Percentiles rank a stretch among this genome's conserved stretches.
Conservation (phyloP, 192 early-diverging fungal genomes). For the Linnemannia schmuckeri region DNA sequence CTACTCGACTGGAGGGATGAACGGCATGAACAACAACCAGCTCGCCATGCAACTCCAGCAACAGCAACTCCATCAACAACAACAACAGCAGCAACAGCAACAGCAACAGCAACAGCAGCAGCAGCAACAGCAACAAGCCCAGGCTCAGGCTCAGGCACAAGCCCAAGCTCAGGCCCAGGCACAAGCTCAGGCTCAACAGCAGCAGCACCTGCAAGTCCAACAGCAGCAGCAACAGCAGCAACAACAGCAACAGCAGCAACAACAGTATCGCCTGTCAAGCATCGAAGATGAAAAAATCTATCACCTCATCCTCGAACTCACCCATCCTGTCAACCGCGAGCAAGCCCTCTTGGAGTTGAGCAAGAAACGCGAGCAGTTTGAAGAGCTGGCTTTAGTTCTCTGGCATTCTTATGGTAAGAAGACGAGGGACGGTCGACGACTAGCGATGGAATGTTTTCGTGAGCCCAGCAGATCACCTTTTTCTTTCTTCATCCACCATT, state of each 20-base stretch:
- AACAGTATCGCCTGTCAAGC: constrained; percentile 57
- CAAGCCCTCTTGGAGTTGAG: constrained; percentile 91
- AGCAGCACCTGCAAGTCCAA: constrained; percentile 35
- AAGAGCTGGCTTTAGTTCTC: constrained; percentile 92
- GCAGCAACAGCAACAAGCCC: constrained; percentile 62
- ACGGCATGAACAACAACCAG: constrained; percentile 40
- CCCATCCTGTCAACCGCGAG: constrained; percentile 78
- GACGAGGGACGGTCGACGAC: not conserved
- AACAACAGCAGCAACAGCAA: constrained; percentile 34
- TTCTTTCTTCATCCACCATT: not conserved
- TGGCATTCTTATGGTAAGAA: constrained; percentile 93
- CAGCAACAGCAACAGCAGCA: constrained; percentile 41
- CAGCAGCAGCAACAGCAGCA: constrained; percentile 30
- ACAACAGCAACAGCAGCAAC: constrained; percentile 57
- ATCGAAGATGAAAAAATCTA: constrained; percentile 90
- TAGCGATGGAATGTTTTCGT: not conserved
- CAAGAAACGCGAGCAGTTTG: constrained; percentile 93
- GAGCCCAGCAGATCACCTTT: not conserved
- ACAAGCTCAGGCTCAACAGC: not conserved
- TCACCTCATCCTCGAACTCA: constrained; percentile 87
- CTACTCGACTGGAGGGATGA: constrained; percentile 30
- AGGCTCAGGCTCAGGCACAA: constrained; percentile 12
- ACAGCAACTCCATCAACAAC: constrained; percentile 49
- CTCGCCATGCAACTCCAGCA: constrained; percentile 43
- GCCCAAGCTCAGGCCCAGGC: constrained; percentile 24